Evolutionary conservation across 2,329 filamentous ascomycete genomes (phyloP), one percentile per base, ranked within the genome.

Genomic region (Penicillium sp.): DNA sequence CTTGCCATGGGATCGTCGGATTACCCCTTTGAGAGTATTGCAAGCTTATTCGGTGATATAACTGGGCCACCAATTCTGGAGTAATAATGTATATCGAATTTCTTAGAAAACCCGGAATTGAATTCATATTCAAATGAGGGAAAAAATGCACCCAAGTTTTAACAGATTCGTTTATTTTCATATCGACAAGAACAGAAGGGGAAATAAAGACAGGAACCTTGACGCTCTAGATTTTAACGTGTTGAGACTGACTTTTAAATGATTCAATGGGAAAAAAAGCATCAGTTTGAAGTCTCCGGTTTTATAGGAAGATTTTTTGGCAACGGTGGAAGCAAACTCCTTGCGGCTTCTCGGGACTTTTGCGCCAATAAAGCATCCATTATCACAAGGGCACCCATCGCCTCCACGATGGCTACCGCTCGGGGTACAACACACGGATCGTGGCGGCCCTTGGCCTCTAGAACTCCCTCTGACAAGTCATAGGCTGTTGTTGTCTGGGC

Each of bases 391-490:
- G 91, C 85, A 2, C 92, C 88, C 93, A 97, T 97, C 40, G 87
- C 85, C 80, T 97, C 92, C 28, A 79, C 75, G 49, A 78, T 78
- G n/a, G 76, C 75, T 20, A 97, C 86, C 3, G 91, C 92, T 28
- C 92, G 82, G 4, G 91, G 90, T 47, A 96, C 91, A 20, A 97
- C 93, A 67, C 90, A 95, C 3, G 94, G 92, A 70, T 97, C 93
- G 72, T 97, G 93, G 58, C 94, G 81, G 21, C 94, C 94, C 82
- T 97, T 97, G 51, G 92, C 91, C 61, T 91, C 90, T 33, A 97
- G 79, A 3, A 89, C 77, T 51, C 94, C 94, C 62, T 89, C 84
- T 9, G 81, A 77, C 47, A 87, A 88, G 59, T 88, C 87, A 74
- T 95, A 97, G 9, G 83, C 88, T 8, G 87, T 86, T 0, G 94